A percentile compares a stretch with the other conserved stretches of the same genome.
Conservation (phyloP, 495 filamentous ascomycete genomes). For the Aspergillus ellipticus region DNA sequence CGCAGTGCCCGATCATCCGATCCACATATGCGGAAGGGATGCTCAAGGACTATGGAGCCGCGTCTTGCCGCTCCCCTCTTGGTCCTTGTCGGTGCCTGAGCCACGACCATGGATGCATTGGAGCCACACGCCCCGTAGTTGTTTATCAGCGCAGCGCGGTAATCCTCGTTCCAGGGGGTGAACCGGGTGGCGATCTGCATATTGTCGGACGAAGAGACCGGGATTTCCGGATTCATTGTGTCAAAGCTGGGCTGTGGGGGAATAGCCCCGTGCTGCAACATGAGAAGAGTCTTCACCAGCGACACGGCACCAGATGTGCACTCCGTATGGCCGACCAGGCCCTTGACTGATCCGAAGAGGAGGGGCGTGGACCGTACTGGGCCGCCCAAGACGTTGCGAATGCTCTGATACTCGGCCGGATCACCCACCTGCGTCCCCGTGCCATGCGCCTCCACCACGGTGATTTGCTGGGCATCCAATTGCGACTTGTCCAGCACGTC, state of each 20-base stretch:
- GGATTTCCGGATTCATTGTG: conserved; percentile 32
- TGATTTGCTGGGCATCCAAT: conserved; percentile 56
- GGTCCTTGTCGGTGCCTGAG: conserved; percentile 1
- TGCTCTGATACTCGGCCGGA: conserved; percentile 48
- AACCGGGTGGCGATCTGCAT: conserved; percentile 31
- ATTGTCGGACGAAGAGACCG: conserved; percentile 18
- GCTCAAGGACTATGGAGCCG: background rate
- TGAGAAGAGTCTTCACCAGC: conserved; percentile 43
- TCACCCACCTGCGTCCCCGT: conserved; percentile 72
- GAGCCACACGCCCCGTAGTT: conserved; percentile 44
- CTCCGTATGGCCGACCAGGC: conserved; percentile 48
- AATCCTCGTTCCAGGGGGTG: conserved; percentile 24
- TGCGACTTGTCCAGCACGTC: conserved; percentile 53
- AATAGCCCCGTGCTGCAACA: conserved; percentile 41
- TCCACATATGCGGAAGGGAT: conserved; percentile 9
- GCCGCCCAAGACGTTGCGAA: conserved; percentile 30
- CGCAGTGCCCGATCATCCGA: background rate
- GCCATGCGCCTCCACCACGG: conserved; percentile 72
- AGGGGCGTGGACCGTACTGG: conserved; percentile 9
- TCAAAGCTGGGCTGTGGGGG: conserved; percentile 37
- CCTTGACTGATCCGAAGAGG: conserved; percentile 43
- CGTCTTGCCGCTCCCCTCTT: background rate
- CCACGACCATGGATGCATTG: conserved; percentile 32
- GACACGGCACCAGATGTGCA: conserved; percentile 39
- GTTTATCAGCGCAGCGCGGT: conserved; percentile 37